These are phyloP conservation scores for Letharia lupina DNA, from an alignment of 495 filamentous ascomycete species.

Conservation along the genomic window DNA sequence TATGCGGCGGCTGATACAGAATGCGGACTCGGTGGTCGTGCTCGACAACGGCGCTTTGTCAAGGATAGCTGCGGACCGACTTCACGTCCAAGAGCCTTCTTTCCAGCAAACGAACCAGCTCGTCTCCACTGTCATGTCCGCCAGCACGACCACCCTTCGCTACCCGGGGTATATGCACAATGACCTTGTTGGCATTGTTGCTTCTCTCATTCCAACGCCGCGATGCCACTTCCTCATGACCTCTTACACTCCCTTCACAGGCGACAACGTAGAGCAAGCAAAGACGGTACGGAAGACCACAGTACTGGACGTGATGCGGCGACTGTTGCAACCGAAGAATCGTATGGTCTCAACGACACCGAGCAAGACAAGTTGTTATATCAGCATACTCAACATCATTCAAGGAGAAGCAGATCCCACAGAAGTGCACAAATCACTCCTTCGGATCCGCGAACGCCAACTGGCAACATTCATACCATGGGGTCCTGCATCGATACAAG, in stretches of 20 bases:
- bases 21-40: constrained; percentile 96
- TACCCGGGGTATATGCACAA: constrained; percentile 99
- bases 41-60: constrained; percentile 92
- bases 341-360: constrained; percentile 96
- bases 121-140: constrained; percentile 97
- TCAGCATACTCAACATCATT: constrained; percentile 97
- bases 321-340: constrained; percentile 94
- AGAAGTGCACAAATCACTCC: constrained; percentile 93
- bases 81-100: constrained; percentile 89
- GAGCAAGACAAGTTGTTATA: constrained; percentile 95
- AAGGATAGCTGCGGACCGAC: constrained; percentile 84
- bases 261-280: constrained; percentile 88
- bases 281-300: constrained; percentile 97
- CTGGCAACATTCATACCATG: constrained; percentile 96
- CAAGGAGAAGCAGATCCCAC: constrained; percentile 96
- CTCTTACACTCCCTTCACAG: constrained; percentile 94
- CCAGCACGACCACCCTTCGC: constrained; percentile 87
- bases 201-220: constrained; percentile 89
- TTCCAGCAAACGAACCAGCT: constrained; percentile 97
- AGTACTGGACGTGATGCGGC: constrained; percentile 93
- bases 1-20: constrained; percentile 83
- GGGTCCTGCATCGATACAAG: constrained; percentile 97
- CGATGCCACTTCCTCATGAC: constrained; percentile 98
- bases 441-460: constrained; percentile 89
- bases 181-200: constrained; percentile 92